Conservation (phyloP, 2,329 filamentous ascomycete species). For the Teratosphaeria zuluensis region DNA sequence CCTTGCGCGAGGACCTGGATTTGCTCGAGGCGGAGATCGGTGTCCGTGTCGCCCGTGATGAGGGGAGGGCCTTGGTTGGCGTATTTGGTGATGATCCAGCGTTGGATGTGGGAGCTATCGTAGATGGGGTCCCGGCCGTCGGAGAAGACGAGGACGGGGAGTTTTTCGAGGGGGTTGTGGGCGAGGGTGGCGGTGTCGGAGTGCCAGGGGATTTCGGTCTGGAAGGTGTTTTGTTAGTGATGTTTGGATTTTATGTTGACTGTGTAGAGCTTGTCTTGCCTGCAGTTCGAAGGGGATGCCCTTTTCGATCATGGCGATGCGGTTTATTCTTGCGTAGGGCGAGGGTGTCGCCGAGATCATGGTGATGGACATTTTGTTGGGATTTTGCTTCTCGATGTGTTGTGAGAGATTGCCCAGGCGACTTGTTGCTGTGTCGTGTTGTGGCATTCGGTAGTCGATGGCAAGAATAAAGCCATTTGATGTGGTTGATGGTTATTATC, state of each 20-base stretch:
- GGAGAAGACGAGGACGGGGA: constrained; percentile 11
- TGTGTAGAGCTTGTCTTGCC: constrained; percentile 5
- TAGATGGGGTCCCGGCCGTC: constrained; percentile 9
- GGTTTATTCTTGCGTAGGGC: constrained; percentile 13
- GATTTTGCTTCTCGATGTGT: background rate
- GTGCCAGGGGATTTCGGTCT: background rate
- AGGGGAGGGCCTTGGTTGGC: constrained; percentile 6
- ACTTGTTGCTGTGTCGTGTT: too few species aligned
- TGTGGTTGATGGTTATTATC: background rate
- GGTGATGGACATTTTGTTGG: constrained; percentile 5
- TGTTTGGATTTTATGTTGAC: background rate
- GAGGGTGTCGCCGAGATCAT: constrained; percentile 12
- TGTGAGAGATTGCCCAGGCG: too few species aligned
- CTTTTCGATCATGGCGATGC: constrained; percentile 13
- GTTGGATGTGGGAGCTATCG: constrained; percentile 13
- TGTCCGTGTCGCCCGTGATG: constrained; percentile 9
- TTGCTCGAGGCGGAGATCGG: constrained; percentile 8
- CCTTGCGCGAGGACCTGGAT: constrained; percentile 9
- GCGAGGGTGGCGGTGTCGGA: constrained; percentile 8
- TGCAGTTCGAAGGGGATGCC: constrained; percentile 9
- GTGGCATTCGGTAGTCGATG: background rate
- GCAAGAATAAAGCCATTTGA: background rate
- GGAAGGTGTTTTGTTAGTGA: background rate
- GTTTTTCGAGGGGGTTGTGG: constrained; percentile 14
- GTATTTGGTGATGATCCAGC: constrained; percentile 12